Evolutionary conservation across 495 filamentous ascomycete species (phyloP).

Genomic region (Aspergillus diversus): DNA sequence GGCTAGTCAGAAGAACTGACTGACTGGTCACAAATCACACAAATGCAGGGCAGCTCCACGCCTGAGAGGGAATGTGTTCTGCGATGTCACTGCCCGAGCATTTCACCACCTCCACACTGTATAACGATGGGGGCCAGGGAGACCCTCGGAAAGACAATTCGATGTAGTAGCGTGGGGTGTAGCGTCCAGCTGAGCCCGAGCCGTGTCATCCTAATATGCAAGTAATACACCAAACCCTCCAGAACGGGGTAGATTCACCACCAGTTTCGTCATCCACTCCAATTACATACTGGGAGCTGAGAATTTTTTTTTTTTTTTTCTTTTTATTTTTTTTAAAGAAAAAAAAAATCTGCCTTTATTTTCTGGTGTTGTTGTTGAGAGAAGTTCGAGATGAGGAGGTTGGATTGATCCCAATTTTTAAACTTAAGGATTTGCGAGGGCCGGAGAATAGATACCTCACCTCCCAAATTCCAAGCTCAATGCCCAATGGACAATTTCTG

Average conservation of each 20-base stretch:
- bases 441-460: neutral
- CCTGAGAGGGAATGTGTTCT: constrained; percentile 20
- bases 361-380: neutral
- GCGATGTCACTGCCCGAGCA: constrained; percentile 25
- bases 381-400: neutral
- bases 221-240: constrained; percentile 25
- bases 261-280: constrained; percentile 2
- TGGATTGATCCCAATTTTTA: neutral
- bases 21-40: constrained; percentile 20
- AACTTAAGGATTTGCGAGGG: neutral
- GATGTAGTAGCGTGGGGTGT: constrained; percentile 29
- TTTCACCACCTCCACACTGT: constrained; percentile 25
- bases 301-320: neutral
- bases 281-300: neutral
- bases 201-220: constrained; percentile 31
- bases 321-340: constrained; percentile 1
- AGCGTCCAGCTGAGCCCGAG: constrained; percentile 33
- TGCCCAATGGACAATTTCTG: neutral
- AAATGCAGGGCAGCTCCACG: constrained; percentile 17
- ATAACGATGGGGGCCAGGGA: constrained; percentile 11
- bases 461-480: neutral
- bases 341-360: neutral
- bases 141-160: neutral
- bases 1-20: constrained; percentile 7
- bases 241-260: constrained; percentile 10